Evolutionary conservation across 305 asterid genomes (phyloP).

Genomic region (Solanum hybrid): DNA sequence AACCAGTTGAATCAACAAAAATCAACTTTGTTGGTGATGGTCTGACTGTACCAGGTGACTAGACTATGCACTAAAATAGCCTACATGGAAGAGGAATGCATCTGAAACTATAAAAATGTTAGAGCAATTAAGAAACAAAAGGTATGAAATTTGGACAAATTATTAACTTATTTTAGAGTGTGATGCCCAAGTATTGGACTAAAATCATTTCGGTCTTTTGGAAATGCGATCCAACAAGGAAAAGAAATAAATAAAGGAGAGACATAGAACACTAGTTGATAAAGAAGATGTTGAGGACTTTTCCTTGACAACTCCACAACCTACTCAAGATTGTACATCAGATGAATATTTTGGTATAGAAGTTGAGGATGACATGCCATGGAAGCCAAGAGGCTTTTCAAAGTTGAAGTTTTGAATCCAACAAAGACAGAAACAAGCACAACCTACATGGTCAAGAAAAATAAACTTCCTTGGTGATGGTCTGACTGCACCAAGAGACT

Average conservation of each 20-base stretch:
- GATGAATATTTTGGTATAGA: not conserved
- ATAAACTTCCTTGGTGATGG: not conserved
- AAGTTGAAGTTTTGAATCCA: not conserved
- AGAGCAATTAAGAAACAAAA: not conserved
- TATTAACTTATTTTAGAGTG: not conserved
- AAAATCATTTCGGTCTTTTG: not conserved
- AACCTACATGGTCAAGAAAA: not conserved
- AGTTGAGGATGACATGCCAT: not conserved
- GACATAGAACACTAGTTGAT: not conserved
- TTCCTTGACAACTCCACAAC: not conserved
- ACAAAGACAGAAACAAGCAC: not conserved
- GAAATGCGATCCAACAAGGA: not conserved
- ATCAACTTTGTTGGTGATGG: not conserved
- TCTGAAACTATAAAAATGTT: not conserved
- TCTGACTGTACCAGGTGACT: not conserved
- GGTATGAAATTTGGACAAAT: not conserved
- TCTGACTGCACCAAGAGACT: not conserved
- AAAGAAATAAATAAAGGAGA: not conserved
- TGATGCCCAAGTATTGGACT: not conserved
- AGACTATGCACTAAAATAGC: not conserved
- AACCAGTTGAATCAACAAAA: not conserved
- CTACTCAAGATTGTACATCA: not conserved
- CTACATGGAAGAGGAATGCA: not conserved
- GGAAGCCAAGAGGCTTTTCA: not conserved
- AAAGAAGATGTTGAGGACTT: not conserved